phyloP scores from a whole-genome alignment of 1,284 basidiomycete genomes.

The Taiwanofungus camphoratus region DNA sequence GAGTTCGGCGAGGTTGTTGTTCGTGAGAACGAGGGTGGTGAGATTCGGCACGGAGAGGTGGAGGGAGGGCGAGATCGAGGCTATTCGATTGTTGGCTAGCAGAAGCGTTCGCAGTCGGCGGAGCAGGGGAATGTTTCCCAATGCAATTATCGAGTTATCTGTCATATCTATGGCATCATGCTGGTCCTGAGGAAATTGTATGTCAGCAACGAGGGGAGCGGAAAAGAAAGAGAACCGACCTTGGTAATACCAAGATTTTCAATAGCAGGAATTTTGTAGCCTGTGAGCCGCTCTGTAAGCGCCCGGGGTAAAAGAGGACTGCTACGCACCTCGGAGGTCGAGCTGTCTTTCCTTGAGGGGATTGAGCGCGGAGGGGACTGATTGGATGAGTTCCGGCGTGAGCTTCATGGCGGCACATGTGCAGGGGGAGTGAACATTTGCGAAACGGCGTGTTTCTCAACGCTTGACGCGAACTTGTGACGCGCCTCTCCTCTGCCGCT shows the following conservation, averaged over 20 bases:
- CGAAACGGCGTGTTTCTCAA: constrained; percentile 16
- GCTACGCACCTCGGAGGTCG: constrained; percentile 81
- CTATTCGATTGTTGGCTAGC: constrained; percentile 85
- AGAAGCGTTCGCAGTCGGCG: constrained; percentile 76
- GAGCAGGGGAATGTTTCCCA: constrained; percentile 84
- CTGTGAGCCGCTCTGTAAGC: constrained; percentile 42
- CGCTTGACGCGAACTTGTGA: constrained; percentile 16
- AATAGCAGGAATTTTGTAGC: constrained; percentile 95
- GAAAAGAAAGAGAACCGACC: constrained; percentile 41
- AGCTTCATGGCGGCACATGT: constrained; percentile 67
- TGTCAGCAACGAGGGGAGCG: constrained; percentile 13
- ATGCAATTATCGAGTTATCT: constrained; percentile 87
- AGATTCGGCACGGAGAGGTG: constrained; percentile 83
- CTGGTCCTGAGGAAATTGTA: constrained; percentile 57
- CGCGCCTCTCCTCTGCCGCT: constrained; percentile 17
- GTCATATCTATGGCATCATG: constrained; percentile 95
- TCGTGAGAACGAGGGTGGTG: constrained; percentile 68
- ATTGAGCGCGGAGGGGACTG: constrained; percentile 77
- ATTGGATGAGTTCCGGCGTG: constrained; percentile 84
- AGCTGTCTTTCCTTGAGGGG: constrained; percentile 92
- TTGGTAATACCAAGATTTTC: constrained; percentile 98
- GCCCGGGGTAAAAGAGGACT: constrained; percentile 13
- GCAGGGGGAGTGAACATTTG: constrained; percentile 11
- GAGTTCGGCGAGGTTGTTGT: constrained; percentile 69
- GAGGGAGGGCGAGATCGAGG: constrained; percentile 75